Conservation (phyloP, 805 yeast genomes). For the Kuraishia borneana region DNA sequence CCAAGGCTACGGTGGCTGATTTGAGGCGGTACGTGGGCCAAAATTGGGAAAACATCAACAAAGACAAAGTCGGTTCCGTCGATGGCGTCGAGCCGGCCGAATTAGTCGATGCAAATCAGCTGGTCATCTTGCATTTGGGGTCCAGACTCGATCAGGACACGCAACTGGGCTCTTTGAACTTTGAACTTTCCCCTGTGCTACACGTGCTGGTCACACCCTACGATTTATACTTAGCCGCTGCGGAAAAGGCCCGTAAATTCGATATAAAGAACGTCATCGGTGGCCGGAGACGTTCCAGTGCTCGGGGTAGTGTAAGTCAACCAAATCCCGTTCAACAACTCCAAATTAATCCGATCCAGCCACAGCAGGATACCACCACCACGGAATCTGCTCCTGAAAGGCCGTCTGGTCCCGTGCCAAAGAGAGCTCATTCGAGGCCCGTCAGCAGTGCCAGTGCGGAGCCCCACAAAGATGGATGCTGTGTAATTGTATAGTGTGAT, state of each 20-base stretch:
- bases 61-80: constrained; percentile 5
- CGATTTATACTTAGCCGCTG: constrained; percentile 6
- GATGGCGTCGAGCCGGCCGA: constrained; percentile 1
- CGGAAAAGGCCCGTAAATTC: constrained; percentile 9
- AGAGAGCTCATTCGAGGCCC: not conserved
- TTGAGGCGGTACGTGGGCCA: constrained; percentile 14
- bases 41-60: constrained; percentile 12
- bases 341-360: not conserved
- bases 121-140: constrained; percentile 20
- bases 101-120: constrained; percentile 14
- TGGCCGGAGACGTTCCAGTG: not conserved
- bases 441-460: not conserved
- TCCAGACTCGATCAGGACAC: constrained; percentile 16
- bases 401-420: not conserved
- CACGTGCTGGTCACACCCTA: constrained; percentile 19
- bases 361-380: not conserved
- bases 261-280: constrained; percentile 7
- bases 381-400: not conserved
- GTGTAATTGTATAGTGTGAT: not conserved
- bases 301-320: not conserved
- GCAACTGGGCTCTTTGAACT: constrained; percentile 9
- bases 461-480: not conserved
- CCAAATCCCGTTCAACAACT: not conserved
- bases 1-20: constrained; percentile 10
- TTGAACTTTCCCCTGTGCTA: constrained; percentile 13